Conservation (phyloP, 2,329 filamentous ascomycete genomes). For the Calycina marina region DNA sequence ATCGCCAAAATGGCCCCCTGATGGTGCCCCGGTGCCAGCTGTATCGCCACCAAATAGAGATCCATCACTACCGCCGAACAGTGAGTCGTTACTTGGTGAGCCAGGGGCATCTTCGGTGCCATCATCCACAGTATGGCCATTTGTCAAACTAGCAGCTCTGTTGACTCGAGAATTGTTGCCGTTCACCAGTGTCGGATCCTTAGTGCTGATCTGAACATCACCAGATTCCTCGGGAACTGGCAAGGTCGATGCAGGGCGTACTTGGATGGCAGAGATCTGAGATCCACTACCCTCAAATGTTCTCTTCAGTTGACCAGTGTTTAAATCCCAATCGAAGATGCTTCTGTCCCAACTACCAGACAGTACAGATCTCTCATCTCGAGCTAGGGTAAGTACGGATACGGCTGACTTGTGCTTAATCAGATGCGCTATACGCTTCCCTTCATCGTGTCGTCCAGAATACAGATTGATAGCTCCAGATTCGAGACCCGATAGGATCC, state of each 20-base stretch:
- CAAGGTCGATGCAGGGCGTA: constrained; percentile 60
- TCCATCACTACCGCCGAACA: constrained; percentile 61
- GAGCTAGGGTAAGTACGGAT: constrained; percentile 66
- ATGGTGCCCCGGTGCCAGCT: constrained; percentile 34
- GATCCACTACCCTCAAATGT: constrained; percentile 63
- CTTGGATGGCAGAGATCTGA: constrained; percentile 80
- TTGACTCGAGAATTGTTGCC: constrained; percentile 19
- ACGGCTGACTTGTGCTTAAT: constrained; percentile 83
- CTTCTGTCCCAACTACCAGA: constrained; percentile 96
- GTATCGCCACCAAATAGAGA: constrained; percentile 85
- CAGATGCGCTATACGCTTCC: constrained; percentile 70
- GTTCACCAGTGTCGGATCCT: constrained; percentile 40
- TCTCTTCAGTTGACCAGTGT: constrained; percentile 64
- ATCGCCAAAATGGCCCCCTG: constrained; percentile 55
- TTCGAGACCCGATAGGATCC: constrained; percentile 82
- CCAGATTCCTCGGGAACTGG: constrained; percentile 61
- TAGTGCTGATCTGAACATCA: constrained; percentile 41
- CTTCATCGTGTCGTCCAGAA: constrained; percentile 86
- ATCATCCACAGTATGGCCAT: constrained; percentile 23
- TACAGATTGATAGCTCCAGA: constrained; percentile 88
- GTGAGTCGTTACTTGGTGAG: constrained; percentile 44
- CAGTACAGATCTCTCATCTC: constrained; percentile 74
- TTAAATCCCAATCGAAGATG: constrained; percentile 87
- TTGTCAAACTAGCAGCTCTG: constrained; percentile 19
- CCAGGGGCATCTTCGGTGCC: constrained; percentile 43